Base-by-base conservation (phyloP, 805 yeast species). In the Ogataea haglerorum region DNA sequence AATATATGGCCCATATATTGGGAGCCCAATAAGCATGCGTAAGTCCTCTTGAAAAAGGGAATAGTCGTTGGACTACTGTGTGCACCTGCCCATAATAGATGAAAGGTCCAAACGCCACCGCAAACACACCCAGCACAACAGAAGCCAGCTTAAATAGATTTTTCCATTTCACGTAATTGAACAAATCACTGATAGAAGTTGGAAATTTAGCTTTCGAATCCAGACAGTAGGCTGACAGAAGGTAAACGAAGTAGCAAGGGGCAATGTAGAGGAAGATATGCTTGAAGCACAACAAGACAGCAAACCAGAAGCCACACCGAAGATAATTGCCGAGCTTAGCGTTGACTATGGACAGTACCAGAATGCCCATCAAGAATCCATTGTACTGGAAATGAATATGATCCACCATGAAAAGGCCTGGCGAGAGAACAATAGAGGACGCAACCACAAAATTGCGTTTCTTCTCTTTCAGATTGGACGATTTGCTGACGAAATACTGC, bases 11-110 rank as follows among this genome's bases (percentile, higher is more conserved):
- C 99, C 99, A 93, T 34, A 89, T 69, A 56, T 93, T 93, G 12
- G 99, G 98, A 1, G 99, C 98, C 98, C 99, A 93, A 65, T 93
- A 93, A 0, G 98, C 96, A 64, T 93, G 99, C 4, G 97, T 93
- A 26, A 93, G 70, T 1, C 98, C 98, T 58, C 98, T 72, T 36
- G 95, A 83, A 58, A 91, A 91, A 5, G 99, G 99, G 64, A 93
- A 93, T 23, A 93, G 65, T 33, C 99, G 71, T 5, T 66, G 57
- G 7, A 87, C 34, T 13, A 93, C 63, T 46, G 86, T 78, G 0
- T 85, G 82, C 35, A 85, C 54, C 24, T 80, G 85, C 1, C 71
- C 69, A 51, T 76, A 68, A 52, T 75, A 75, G 6, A 75, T 61
- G 55, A 90, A 90, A 1, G 98, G 98, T 1, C 72, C 83, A 67